phyloP scores from a whole-genome alignment of 1,284 basidiomycete genomes.

The Heterobasidion annosum region DNA sequence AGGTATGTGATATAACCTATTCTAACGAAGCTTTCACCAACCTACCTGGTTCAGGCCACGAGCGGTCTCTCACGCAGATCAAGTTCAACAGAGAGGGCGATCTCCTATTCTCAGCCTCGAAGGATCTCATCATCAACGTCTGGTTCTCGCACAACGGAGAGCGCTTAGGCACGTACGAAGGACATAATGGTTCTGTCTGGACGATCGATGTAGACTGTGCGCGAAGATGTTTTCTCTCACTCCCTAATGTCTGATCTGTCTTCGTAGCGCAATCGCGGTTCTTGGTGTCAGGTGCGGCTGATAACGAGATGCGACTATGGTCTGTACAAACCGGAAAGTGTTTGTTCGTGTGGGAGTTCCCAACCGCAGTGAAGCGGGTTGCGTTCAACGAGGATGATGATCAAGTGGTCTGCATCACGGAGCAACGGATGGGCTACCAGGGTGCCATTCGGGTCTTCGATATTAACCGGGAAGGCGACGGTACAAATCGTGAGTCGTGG shows the following conservation, averaged over 20 bases:
- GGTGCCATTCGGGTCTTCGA: slow-evolving; percentile 85
- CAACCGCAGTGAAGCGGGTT: slow-evolving; percentile 95
- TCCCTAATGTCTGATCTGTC: background rate
- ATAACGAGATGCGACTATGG: slow-evolving; percentile 94
- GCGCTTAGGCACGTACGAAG: slow-evolving; percentile 93
- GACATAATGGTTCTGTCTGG: slow-evolving; percentile 96
- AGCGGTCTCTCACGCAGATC: slow-evolving; percentile 96
- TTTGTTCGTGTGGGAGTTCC: slow-evolving; percentile 93
- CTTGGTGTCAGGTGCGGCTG: slow-evolving; percentile 82
- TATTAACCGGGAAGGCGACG: slow-evolving; percentile 77
- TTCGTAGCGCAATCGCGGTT: slow-evolving; percentile 72
- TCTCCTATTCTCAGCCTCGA: slow-evolving; percentile 92
- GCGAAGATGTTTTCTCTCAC: slow-evolving; percentile 21
- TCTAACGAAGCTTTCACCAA: background rate
- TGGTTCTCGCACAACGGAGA: slow-evolving; percentile 99
- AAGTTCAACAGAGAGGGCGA: slow-evolving; percentile 97
- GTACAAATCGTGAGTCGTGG: slow-evolving; percentile 53
- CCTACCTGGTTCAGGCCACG: slow-evolving; percentile 61
- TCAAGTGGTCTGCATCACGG: slow-evolving; percentile 87
- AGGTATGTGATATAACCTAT: background rate
- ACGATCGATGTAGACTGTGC: slow-evolving; percentile 92
- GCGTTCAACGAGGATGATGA: slow-evolving; percentile 84
- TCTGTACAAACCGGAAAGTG: slow-evolving; percentile 86
- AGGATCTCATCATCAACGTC: slow-evolving; percentile 92
- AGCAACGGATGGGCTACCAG: slow-evolving; percentile 92